Percentiles rank a stretch among this genome's conserved stretches.
Evolutionary conservation across 2,329 filamentous ascomycete genomes (phyloP).

Genomic region (Apiospora aurea): DNA sequence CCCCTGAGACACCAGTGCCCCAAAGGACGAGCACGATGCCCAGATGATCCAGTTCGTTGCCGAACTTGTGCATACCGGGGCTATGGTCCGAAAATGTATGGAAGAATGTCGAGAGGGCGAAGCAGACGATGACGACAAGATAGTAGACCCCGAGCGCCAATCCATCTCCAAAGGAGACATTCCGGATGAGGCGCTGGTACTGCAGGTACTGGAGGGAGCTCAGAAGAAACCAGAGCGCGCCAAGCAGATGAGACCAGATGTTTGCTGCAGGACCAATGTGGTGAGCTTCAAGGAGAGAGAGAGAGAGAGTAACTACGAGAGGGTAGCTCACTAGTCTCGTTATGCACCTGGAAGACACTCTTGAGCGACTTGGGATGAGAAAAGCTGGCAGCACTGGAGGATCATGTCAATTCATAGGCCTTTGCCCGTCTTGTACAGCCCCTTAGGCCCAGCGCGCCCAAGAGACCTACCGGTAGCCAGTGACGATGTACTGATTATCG

Average conservation of each 20-base stretch:
- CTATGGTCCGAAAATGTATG: conserved; percentile 43
- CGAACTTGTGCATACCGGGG: conserved; percentile 36
- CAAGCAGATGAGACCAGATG: conserved; percentile 42
- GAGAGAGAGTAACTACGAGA: too few species aligned
- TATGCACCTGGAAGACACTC: neutral
- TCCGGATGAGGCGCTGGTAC: neutral
- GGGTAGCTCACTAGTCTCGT: neutral
- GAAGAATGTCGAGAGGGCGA: conserved; percentile 36
- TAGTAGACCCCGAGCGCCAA: conserved; percentile 36
- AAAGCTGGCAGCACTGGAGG: neutral
- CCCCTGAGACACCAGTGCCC: conserved; percentile 36
- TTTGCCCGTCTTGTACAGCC: too few species aligned
- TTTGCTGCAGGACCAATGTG: conserved; percentile 31
- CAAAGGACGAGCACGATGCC: conserved; percentile 41
- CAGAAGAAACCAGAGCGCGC: conserved; percentile 35
- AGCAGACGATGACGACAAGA: conserved; percentile 37
- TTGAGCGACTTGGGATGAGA: neutral
- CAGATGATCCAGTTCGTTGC: conserved; percentile 41
- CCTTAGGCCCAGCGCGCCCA: neutral
- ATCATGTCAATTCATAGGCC: neutral
- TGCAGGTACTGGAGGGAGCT: conserved; percentile 14
- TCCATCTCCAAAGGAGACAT: conserved; percentile 23
- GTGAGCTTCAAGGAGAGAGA: neutral
- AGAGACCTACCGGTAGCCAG: neutral
- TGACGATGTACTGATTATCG: neutral